Conservation (phyloP, 192 early-diverging fungal genomes). For the Kappamyces sp. region DNA sequence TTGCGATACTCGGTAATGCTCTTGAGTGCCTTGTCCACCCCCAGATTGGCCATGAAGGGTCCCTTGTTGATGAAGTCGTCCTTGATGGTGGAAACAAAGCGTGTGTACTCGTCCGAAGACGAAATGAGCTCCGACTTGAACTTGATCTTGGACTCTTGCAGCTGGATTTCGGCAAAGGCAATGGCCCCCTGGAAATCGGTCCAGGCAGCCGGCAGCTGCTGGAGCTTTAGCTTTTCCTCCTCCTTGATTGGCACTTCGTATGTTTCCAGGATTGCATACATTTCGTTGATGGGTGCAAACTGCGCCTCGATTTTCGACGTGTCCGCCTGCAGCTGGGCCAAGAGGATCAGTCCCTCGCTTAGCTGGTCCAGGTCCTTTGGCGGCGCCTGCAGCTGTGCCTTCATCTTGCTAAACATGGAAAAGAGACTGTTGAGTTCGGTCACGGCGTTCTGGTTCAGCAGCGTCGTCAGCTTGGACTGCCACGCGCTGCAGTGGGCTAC, state of each 20-base stretch:
- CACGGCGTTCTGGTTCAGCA: slow-evolving; percentile 53
- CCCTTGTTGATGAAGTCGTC: slow-evolving; percentile 51
- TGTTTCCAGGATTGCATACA: slow-evolving; percentile 57
- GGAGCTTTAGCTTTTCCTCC: slow-evolving; percentile 42
- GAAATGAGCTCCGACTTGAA: slow-evolving; percentile 48
- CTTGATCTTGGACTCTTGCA: slow-evolving; percentile 53
- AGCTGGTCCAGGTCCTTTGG: slow-evolving; percentile 55
- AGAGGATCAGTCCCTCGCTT: slow-evolving; percentile 41
- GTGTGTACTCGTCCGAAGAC: slow-evolving; percentile 47
- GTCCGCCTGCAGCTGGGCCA: slow-evolving; percentile 45
- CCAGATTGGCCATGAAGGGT: slow-evolving; percentile 39
- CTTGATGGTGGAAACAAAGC: slow-evolving; percentile 28
- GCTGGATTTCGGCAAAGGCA: slow-evolving; percentile 38
- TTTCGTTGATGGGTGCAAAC: slow-evolving; percentile 53
- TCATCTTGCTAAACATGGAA: slow-evolving; percentile 49
- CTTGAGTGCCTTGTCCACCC: slow-evolving; percentile 49
- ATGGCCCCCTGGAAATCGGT: slow-evolving; percentile 42
- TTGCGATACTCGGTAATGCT: slow-evolving; percentile 40
- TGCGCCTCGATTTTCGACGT: slow-evolving; percentile 44
- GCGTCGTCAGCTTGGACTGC: slow-evolving; percentile 57
- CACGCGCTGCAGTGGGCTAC: slow-evolving; percentile 55
- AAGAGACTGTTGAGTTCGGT: slow-evolving; percentile 46
- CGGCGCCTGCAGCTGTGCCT: slow-evolving; percentile 40
- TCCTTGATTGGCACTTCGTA: slow-evolving; percentile 58
- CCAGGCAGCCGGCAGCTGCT: slow-evolving; percentile 40